Evolutionary conservation across 176 grass and related monocot genomes (phyloP).

Genomic region (Musa schizocarpa): DNA sequence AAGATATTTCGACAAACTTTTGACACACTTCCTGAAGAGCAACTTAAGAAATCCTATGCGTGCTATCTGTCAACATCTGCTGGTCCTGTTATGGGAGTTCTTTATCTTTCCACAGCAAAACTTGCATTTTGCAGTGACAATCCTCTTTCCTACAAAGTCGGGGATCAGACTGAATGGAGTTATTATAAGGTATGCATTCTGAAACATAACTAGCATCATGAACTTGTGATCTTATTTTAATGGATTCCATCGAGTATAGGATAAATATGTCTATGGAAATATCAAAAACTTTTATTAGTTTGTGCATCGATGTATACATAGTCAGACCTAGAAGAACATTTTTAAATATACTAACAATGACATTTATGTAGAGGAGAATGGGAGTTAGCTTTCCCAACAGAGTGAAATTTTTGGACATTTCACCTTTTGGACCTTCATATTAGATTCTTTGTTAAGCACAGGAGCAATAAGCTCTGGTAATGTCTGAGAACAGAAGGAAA

Average conservation of each 20-base stretch:
- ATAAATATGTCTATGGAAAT: too few species aligned
- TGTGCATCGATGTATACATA: too few species aligned
- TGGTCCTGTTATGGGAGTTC: slow-evolving; percentile 21
- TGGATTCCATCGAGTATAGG: neutral
- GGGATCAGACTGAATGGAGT: slow-evolving; percentile 18
- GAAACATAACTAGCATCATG: neutral
- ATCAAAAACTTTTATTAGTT: too few species aligned
- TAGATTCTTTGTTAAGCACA: too few species aligned
- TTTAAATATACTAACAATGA: too few species aligned
- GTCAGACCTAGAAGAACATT: too few species aligned
- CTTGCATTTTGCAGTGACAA: slow-evolving; percentile 23
- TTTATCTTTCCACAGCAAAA: slow-evolving; percentile 18
- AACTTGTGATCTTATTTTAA: neutral
- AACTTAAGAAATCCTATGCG: slow-evolving; percentile 13
- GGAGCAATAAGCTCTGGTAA: too few species aligned
- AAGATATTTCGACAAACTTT: slow-evolving; percentile 27
- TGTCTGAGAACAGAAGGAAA: too few species aligned
- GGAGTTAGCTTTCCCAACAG: too few species aligned
- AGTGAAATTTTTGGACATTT: too few species aligned
- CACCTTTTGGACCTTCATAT: too few species aligned
- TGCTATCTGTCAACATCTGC: slow-evolving; percentile 22
- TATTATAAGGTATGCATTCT: slow-evolving; percentile 16
- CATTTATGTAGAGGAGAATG: too few species aligned
- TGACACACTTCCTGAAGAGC: slow-evolving; percentile 20
- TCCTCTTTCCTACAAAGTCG: slow-evolving; percentile 23